A percentile compares a stretch with the other conserved stretches of the same genome.
Conservation (phyloP, 2,329 filamentous ascomycete species). For the Xylaria sp. region DNA sequence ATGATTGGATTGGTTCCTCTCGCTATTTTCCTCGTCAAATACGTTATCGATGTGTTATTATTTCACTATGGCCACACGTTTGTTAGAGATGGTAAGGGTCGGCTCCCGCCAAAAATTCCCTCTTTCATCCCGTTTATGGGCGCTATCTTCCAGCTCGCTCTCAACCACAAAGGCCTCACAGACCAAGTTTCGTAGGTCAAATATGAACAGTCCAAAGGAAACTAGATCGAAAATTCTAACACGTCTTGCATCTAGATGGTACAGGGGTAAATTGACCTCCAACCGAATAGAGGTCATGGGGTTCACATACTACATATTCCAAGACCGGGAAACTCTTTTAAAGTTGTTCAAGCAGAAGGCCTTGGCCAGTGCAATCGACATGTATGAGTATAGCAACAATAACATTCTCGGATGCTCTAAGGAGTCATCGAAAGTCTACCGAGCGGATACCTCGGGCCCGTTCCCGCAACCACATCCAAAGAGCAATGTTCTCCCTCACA, state of each 20-base stretch:
- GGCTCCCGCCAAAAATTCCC: slow-evolving; percentile 20
- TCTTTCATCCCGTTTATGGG: slow-evolving; percentile 25
- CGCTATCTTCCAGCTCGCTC: slow-evolving; percentile 11
- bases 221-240: not conserved
- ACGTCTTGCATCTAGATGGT: slow-evolving; percentile 15
- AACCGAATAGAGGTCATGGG: slow-evolving; percentile 25
- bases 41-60: slow-evolving; percentile 9
- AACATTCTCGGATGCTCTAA: slow-evolving; percentile 28
- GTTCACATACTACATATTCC: slow-evolving; percentile 25
- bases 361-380: slow-evolving; percentile 25
- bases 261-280: slow-evolving; percentile 23
- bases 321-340: slow-evolving; percentile 27
- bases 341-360: slow-evolving; percentile 23
- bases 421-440: slow-evolving; percentile 19
- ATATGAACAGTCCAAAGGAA: not conserved
- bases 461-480: slow-evolving; percentile 21
- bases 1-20: not conserved
- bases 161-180: slow-evolving; percentile 19
- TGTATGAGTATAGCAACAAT: slow-evolving; percentile 24
- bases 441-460: slow-evolving; percentile 30
- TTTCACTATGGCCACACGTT: slow-evolving; percentile 19
- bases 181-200: slow-evolving; percentile 23
- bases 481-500: slow-evolving; percentile 22
- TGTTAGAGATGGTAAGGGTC: not conserved
- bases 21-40: slow-evolving; percentile 12